These are phyloP conservation scores for Platanthera guangdongensis DNA, from an alignment of 106 monocot species.

Conservation along the genomic window DNA sequence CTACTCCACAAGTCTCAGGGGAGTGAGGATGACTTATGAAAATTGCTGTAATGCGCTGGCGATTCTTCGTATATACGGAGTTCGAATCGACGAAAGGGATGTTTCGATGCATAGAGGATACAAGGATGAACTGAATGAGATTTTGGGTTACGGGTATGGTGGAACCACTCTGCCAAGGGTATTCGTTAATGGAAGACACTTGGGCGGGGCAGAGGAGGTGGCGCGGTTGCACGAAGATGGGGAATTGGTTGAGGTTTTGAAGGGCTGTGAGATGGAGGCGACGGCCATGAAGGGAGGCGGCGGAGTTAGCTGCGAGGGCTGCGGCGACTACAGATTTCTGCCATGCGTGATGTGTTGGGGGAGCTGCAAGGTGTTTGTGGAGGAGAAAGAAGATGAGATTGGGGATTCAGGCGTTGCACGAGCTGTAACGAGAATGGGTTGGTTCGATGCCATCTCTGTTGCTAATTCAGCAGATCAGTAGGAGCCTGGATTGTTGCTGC, in stretches of 20 bases:
- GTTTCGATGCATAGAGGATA: slow-evolving; percentile 68
- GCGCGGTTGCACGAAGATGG: slow-evolving; percentile 55
- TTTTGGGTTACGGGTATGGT: slow-evolving; percentile 30
- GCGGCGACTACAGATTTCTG: slow-evolving; percentile 55
- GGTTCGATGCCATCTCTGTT: slow-evolving; percentile 66
- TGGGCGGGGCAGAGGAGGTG: slow-evolving; percentile 72
- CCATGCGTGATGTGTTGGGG: slow-evolving; percentile 64
- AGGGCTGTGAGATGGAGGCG: slow-evolving; percentile 33
- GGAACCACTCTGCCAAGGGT: slow-evolving; percentile 49
- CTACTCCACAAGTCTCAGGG: slow-evolving; percentile 80
- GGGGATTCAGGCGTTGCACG: slow-evolving; percentile 57
- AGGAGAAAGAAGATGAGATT: slow-evolving; percentile 19
- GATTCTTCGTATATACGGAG: slow-evolving; percentile 47
- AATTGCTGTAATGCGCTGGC: slow-evolving; percentile 41
- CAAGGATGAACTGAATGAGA: slow-evolving; percentile 51
- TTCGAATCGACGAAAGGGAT: slow-evolving; percentile 76
- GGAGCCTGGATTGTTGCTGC: not conserved
- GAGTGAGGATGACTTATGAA: slow-evolving; percentile 71
- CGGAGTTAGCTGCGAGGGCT: slow-evolving; percentile 26
- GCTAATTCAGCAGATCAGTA: not conserved
- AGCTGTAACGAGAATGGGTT: slow-evolving; percentile 90
- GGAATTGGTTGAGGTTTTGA: slow-evolving; percentile 25
- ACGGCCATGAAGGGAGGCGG: slow-evolving; percentile 5
- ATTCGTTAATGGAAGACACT: slow-evolving; percentile 49
- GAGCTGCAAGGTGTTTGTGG: slow-evolving; percentile 70